Conservation (phyloP, 2,329 filamentous ascomycete species). For the Neodidymelliopsis sp. region DNA sequence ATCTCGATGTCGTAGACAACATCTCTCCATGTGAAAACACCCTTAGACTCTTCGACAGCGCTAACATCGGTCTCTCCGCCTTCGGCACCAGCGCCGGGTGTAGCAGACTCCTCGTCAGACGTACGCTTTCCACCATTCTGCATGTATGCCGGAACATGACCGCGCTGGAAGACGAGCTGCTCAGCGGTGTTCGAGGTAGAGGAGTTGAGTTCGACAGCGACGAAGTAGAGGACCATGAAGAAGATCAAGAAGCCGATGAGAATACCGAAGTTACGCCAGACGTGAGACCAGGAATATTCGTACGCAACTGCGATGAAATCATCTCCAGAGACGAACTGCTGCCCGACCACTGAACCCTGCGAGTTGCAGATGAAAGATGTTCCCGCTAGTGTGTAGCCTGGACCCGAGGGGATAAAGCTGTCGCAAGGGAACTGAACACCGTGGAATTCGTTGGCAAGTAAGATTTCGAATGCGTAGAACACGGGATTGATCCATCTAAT, state of each 20-base stretch:
- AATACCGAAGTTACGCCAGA: conserved; percentile 65
- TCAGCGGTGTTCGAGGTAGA: conserved; percentile 70
- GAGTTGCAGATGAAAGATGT: conserved; percentile 48
- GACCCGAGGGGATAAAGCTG: conserved; percentile 48
- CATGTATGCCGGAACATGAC: conserved; percentile 53
- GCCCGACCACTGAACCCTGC: conserved; percentile 50
- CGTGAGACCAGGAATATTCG: conserved; percentile 51
- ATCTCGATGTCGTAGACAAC: conserved; percentile 46
- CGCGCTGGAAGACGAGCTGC: conserved; percentile 69
- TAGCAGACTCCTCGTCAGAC: conserved; percentile 46
- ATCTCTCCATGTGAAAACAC: conserved; percentile 50
- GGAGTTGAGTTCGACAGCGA: conserved; percentile 71
- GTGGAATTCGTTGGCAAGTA: conserved; percentile 76
- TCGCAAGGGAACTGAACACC: conserved; percentile 46
- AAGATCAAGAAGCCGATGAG: conserved; percentile 68
- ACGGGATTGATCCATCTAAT: conserved; percentile 73
- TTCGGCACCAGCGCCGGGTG: conserved; percentile 36
- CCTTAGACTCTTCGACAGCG: conserved; percentile 51
- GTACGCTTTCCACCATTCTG: conserved; percentile 36
- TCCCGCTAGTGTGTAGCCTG: conserved; percentile 39
- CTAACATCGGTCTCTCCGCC: conserved; percentile 49
- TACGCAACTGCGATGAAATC: conserved; percentile 43
- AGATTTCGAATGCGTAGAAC: conserved; percentile 78
- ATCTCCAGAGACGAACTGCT: conserved; percentile 50
- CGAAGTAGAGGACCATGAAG: conserved; percentile 70